Evolutionary conservation across 73 alveolate genomes (phyloP).

Genomic region (Tetrahymena thermophila): DNA sequence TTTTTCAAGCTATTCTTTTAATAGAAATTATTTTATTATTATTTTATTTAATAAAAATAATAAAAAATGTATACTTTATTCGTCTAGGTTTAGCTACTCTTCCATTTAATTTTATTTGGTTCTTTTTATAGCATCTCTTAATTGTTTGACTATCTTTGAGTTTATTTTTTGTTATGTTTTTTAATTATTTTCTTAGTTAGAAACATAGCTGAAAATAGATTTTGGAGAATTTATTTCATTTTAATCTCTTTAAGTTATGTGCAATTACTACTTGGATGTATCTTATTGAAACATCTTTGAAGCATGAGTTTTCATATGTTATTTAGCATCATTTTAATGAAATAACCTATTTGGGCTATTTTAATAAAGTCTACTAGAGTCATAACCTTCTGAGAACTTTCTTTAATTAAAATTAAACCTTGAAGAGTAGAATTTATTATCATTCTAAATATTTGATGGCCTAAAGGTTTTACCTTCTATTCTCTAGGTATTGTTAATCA

Average conservation of each 20-base stretch:
- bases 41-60: not conserved
- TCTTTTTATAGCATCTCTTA: not conserved
- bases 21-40: not conserved
- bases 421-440: not conserved
- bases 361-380: not conserved
- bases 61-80: not conserved
- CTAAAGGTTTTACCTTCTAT: not conserved
- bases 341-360: not conserved
- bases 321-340: too few species aligned
- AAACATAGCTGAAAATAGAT: not conserved
- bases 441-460: not conserved
- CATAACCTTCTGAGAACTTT: not conserved
- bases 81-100: not conserved
- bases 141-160: not conserved
- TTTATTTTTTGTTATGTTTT: not conserved
- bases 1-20: not conserved
- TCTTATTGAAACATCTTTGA: not conserved
- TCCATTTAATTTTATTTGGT: not conserved
- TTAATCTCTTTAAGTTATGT: not conserved
- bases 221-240: not conserved
- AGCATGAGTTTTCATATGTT: not conserved
- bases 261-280: not conserved
- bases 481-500: not conserved
- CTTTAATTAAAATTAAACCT: not conserved
- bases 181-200: not conserved